These are phyloP conservation scores for Cyberlindnera mississippiensis DNA, from an alignment of 805 yeast species.

Conservation along the genomic window DNA sequence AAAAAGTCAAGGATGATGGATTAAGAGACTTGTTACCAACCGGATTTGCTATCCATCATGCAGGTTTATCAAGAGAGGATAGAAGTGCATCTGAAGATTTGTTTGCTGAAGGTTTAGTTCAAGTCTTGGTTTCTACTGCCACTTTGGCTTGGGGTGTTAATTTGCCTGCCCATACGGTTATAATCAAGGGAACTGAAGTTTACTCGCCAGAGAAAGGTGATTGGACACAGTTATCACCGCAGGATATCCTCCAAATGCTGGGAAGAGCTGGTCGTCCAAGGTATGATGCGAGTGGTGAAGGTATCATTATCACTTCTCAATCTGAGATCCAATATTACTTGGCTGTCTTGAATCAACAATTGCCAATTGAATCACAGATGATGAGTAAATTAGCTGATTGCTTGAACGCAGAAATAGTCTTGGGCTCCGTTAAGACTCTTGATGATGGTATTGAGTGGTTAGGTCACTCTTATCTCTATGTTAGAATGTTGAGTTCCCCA, in stretches of 20 bases:
- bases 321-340: conserved; percentile 83
- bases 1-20: conserved; percentile 46
- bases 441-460: conserved; percentile 80
- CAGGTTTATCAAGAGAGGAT: conserved; percentile 74
- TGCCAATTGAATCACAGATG: conserved; percentile 89
- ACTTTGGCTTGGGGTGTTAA: conserved; percentile 98
- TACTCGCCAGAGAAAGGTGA: conserved; percentile 87
- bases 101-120: conserved; percentile 84
- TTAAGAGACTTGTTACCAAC: conserved; percentile 56
- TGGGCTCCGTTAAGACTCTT: conserved; percentile 57
- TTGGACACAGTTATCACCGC: conserved; percentile 92
- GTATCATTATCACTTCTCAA: conserved; percentile 85
- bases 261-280: conserved; percentile 98
- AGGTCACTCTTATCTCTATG: conserved; percentile 69
- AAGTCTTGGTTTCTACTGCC: conserved; percentile 83
- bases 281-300: conserved; percentile 89
- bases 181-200: conserved; percentile 89
- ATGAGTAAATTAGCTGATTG: conserved; percentile 66
- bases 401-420: conserved; percentile 82
- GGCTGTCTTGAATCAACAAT: conserved; percentile 84
- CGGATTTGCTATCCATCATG: conserved; percentile 91
- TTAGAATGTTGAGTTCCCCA: conserved; percentile 75
- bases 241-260: conserved; percentile 93
- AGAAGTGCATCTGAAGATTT: conserved; percentile 77
- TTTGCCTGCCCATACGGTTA: conserved; percentile 91